Base-by-base conservation (phyloP, 306 rosid genomes). In the Phaseolus lunatus region DNA sequence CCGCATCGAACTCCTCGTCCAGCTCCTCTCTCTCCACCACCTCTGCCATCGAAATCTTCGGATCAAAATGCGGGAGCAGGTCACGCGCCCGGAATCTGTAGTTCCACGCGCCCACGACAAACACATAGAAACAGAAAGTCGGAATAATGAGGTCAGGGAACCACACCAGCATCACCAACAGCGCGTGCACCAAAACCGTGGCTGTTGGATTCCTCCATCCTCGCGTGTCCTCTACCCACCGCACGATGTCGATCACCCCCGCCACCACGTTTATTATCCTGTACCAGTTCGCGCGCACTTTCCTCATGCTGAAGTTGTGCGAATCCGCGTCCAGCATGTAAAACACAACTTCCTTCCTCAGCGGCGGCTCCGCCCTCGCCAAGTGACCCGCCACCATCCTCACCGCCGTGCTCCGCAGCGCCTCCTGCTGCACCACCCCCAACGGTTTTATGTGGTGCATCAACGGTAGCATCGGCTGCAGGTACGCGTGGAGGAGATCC, bases 401-500 rank as follows among this genome's bases (percentile, higher is more conserved):
- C 57, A 88, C 92, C 2, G 98, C 83, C 0, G 89, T 83, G 79
- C 69, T 84, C 14, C 98, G 77, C 70, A 94, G 19, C 75, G 65
- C 50, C 1, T 94, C 98, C 58, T 90, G 98, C 14, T 94, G 98
- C 9, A 54, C 77, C 22, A 85, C 71, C 15, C 96, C 97, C 3
- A 94, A 78, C 3, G 98, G 97, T 48, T 82, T 90, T 7, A 88
- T 67, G 52, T 90, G 96, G 80, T 94, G 98, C 98, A 94, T 94
- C 74, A 88, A 77, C 22, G 98, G 98, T 52, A 94, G 53, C 76
- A 89, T 53, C 0, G 96, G 88, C 27, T 87, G 96, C 0, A 92
- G 82, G 82, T 94, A 94, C 65, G 86, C 91, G 39, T 92, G 96
- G 75, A 94, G 80, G 31, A 92, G 80, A 83, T 94, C 97, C 13